Evolutionary conservation across 2,329 filamentous ascomycete genomes (phyloP), one percentile per base, ranked within the genome.

Genomic region (Fusarium sacchari): DNA sequence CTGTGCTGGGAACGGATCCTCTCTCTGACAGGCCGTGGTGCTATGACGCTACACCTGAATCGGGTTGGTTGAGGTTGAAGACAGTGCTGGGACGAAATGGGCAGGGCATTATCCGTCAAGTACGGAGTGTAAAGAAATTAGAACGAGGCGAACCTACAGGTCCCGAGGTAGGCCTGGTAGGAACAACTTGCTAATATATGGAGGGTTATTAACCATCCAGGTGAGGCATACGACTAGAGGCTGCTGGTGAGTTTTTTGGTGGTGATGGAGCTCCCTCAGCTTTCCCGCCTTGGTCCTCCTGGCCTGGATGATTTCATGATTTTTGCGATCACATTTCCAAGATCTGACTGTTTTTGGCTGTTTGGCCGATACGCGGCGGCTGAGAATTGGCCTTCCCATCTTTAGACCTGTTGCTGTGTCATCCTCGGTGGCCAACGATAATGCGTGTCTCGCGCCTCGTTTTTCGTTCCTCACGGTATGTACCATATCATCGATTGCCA

Each of bases 1-100:
- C 78, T 78, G 74, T 69, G 75, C 75, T 80, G 78, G 79, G 73
- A 76, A 76, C 74, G 72, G 78, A 76, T 79, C 77, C 77, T 72
- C 68, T 76, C 50, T 69, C 68, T 79, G 77, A 79, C 78, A 77
- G 73, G 74, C 71, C 57, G 64, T 63, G 57, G 57, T 67, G 67
- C 62, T 71, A 69, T 73, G 71, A 73, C 77, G 74, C 76, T 79
- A 76, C 71, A 59, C 76, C 64, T 62, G 72, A 77, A 78, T 55
- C 63, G 69, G 71, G 60, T 62, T 78, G 76, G 76, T 67, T 55
- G 69, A 57, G 24, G 30, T 47, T 40, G 42, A 62, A 60, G 49
- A 63, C 49, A 60, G 49, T 58, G 63, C 62, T 69, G 60, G 60
- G 47, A 69, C 43, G 60, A 58, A 57, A 37, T 59, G 60, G 34